A percentile compares a stretch with the other conserved stretches of the same genome.
phyloP scores from a whole-genome alignment of 164 flowering plant species.

The Kalanchoe fedtschenkoi region DNA sequence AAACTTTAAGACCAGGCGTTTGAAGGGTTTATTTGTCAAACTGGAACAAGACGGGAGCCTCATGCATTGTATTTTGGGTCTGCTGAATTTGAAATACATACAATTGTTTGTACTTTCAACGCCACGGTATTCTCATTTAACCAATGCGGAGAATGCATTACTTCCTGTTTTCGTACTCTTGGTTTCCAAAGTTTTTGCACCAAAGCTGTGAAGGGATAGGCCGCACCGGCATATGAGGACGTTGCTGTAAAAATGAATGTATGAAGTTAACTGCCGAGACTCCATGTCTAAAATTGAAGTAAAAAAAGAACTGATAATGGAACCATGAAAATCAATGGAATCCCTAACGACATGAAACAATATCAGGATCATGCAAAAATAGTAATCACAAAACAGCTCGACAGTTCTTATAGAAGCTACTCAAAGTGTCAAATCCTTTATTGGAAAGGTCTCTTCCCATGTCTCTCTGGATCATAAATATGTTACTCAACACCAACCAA shows the following conservation, averaged over 20 bases:
- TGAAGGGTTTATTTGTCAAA: neutral
- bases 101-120: neutral
- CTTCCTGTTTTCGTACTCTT: constrained; percentile 40
- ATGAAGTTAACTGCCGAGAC: neutral
- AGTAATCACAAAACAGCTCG: too few relatives aligned
- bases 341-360: too few relatives aligned
- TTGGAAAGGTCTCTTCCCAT: neutral
- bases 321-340: too few relatives aligned
- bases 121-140: too few relatives aligned
- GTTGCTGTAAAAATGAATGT: constrained; percentile 52
- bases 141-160: neutral
- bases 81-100: neutral
- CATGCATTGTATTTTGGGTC: neutral
- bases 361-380: too few relatives aligned
- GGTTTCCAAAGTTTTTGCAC: constrained; percentile 93
- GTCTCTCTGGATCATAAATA: neutral
- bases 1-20: neutral
- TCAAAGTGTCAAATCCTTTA: neutral
- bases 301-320: too few relatives aligned
- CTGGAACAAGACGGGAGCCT: neutral
- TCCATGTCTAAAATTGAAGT: too few relatives aligned
- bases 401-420: too few relatives aligned
- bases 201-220: constrained; percentile 93
- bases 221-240: constrained; percentile 81
- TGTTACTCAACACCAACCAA: neutral